Base-by-base conservation (phyloP, 108 stramenopile genomes). In the Conticribra weissflogii region DNA sequence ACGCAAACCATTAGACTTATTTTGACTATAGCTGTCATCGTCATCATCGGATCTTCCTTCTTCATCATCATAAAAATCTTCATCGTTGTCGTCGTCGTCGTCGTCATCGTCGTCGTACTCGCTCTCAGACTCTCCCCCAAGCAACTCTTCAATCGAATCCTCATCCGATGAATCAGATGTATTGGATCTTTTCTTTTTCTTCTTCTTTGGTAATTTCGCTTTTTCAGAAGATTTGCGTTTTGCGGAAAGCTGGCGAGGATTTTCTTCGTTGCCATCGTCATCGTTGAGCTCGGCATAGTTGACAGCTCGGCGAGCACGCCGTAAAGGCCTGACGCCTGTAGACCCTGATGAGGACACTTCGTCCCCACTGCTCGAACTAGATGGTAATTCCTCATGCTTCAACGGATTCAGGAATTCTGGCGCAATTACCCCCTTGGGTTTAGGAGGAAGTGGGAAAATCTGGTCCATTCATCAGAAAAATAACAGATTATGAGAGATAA, bases 361-460 rank as follows among this genome's bases (percentile, higher is more conserved):
- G 21, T 54, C 66, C 15, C 14, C 24, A 36, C 22, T 31, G n/a
- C 14, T n/a, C n/a, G 59, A n/a, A n/a, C n/a, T n/a, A n/a, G n/a
- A n/a, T 59, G 17, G 48, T 56, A 2, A 46, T 47, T 75, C 66
- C 9, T 76, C 69, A 5, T 57, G 47, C 27, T 56, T 69, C 3
- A 70, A 54, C 21, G 54, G 54, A 28, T 76, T 76, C 19, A 72
- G 28, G 36, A 77, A 76, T 30, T 63, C 79, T 1, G 79, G 74
- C 9, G 73, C 65, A 36, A 74, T 60, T 0, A 76, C 75, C 0
- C 74, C 57, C 30, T 47, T 48, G 2, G 79, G 74, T 33, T 72
- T 65, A 1, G 69, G 75, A 15, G 81, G 81, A 15, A 72, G 58
- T 24, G 81, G 63, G 29, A 79, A 79, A 25, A 79, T 46, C 65